Evolutionary conservation across 2,329 filamentous ascomycete species (phyloP).

Genomic region (Pseudohalonectria lignicola): DNA sequence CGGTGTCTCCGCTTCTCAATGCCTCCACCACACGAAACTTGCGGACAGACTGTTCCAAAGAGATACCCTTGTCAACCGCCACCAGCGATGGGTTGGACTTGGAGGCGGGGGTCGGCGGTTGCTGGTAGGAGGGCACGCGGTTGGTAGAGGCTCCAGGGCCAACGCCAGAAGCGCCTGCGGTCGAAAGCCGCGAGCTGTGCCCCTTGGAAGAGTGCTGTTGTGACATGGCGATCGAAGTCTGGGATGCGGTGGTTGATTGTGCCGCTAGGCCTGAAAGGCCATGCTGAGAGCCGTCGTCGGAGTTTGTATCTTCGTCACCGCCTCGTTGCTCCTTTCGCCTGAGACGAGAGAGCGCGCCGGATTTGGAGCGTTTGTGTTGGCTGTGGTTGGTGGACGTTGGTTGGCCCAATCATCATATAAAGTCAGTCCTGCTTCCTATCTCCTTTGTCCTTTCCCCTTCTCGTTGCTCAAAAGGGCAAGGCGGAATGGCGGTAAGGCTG

Average conservation of each 20-base stretch:
- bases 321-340: constrained; percentile 34
- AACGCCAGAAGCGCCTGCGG: constrained; percentile 25
- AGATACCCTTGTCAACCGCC: constrained; percentile 30
- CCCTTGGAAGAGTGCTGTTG: constrained; percentile 25
- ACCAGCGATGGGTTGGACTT: constrained; percentile 14
- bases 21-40: constrained; percentile 94
- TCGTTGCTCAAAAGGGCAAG: no score
- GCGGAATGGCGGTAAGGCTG: no score
- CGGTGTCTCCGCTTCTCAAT: constrained; percentile 79
- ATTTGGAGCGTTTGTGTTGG: constrained; percentile 43
- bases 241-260: constrained; percentile 17
- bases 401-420: no score
- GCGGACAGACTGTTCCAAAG: constrained; percentile 85
- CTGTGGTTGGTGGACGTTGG: no score
- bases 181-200: constrained; percentile 36
- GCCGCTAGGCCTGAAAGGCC: constrained; percentile 19
- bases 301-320: constrained; percentile 36
- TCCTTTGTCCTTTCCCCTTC: no score
- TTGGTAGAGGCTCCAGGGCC: no score
- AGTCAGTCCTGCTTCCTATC: no score
- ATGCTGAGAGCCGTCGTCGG: constrained; percentile 30
- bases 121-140: constrained; percentile 26
- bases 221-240: constrained; percentile 22
- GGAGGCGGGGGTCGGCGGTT: constrained; percentile 19
- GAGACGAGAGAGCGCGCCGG: constrained; percentile 40